These are phyloP conservation scores for Penicillium decumbens DNA, from an alignment of 2,329 filamentous ascomycete genomes.

Conservation along the genomic window DNA sequence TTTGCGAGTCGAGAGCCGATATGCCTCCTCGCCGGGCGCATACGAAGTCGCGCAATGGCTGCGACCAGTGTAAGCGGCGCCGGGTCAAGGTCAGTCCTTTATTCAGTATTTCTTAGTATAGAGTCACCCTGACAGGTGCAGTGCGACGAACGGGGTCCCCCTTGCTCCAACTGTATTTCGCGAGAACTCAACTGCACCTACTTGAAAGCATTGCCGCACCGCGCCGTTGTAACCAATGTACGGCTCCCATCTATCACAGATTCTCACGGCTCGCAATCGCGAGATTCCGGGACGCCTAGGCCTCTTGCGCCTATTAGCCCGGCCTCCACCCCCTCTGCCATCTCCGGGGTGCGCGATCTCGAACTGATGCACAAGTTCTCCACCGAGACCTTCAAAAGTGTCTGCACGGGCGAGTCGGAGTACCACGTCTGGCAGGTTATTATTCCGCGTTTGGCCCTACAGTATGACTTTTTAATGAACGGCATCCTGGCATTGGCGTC, in stretches of 20 bases:
- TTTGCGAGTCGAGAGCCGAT: slow-evolving; percentile 1
- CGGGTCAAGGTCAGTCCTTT: slow-evolving; percentile 37
- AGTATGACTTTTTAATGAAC: slow-evolving; percentile 42
- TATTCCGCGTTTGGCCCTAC: slow-evolving; percentile 40
- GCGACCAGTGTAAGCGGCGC: slow-evolving; percentile 40
- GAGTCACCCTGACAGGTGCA: slow-evolving; percentile 11
- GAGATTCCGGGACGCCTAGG: slow-evolving; percentile 8
- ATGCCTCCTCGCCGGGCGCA: slow-evolving; percentile 41
- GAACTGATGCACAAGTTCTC: slow-evolving; percentile 53
- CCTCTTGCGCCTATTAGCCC: slow-evolving; percentile 16
- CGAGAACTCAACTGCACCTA: slow-evolving; percentile 34
- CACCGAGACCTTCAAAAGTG: slow-evolving; percentile 44
- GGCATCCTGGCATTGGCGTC: slow-evolving; percentile 40
- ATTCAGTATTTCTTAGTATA: background rate
- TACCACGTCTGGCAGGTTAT: slow-evolving; percentile 39
- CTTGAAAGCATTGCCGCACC: slow-evolving; percentile 20
- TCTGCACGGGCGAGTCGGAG: slow-evolving; percentile 32
- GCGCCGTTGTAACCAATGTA: background rate
- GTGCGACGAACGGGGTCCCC: slow-evolving; percentile 41
- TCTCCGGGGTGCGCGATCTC: slow-evolving; percentile 38
- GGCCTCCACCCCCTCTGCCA: slow-evolving; percentile 12
- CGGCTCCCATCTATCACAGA: background rate
- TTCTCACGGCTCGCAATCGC: background rate
- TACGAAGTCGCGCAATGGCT: slow-evolving; percentile 43
- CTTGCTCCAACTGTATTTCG: slow-evolving; percentile 37